phyloP scores from a whole-genome alignment of 2,329 filamentous ascomycete genomes.

The Fusarium pseudonygamai region DNA sequence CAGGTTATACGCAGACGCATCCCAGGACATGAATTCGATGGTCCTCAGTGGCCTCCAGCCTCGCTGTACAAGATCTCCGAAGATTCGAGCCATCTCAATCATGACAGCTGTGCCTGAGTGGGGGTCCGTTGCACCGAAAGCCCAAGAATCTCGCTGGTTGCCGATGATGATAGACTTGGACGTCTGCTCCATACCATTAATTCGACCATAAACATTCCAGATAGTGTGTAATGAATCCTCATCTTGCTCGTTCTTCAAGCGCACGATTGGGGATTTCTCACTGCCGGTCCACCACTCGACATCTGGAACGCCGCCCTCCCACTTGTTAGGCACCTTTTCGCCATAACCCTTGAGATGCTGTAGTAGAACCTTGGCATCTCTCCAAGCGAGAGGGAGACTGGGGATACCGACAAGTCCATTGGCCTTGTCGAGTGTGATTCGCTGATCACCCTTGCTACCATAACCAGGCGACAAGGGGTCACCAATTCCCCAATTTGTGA shows the following conservation, averaged over 20 bases:
- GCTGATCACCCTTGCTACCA: slow-evolving; percentile 73
- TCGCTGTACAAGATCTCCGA: slow-evolving; percentile 77
- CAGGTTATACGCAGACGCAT: slow-evolving; percentile 90
- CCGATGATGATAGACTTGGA: slow-evolving; percentile 89
- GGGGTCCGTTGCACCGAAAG: slow-evolving; percentile 85
- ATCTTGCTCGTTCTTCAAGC: slow-evolving; percentile 87
- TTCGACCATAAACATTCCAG: slow-evolving; percentile 89
- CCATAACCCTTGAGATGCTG: slow-evolving; percentile 81
- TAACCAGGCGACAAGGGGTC: slow-evolving; percentile 93
- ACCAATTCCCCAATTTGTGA: slow-evolving; percentile 85
- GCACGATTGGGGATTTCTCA: slow-evolving; percentile 76
- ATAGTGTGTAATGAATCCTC: slow-evolving; percentile 84
- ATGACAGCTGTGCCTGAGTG: slow-evolving; percentile 91
- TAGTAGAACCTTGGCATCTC: slow-evolving; percentile 83
- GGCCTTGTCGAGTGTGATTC: slow-evolving; percentile 75
- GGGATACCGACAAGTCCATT: slow-evolving; percentile 83
- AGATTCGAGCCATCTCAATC: slow-evolving; percentile 86
- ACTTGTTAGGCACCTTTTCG: slow-evolving; percentile 71
- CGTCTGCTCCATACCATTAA: slow-evolving; percentile 83
- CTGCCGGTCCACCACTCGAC: slow-evolving; percentile 90
- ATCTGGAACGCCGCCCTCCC: slow-evolving; percentile 81
- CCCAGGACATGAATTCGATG: slow-evolving; percentile 97
- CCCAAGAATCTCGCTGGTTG: slow-evolving; percentile 93
- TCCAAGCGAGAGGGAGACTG: slow-evolving; percentile 88
- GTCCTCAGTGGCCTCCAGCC: slow-evolving; percentile 95